Base-by-base conservation (phyloP, 2,329 filamentous ascomycete species). In the Thelonectria rubi region DNA sequence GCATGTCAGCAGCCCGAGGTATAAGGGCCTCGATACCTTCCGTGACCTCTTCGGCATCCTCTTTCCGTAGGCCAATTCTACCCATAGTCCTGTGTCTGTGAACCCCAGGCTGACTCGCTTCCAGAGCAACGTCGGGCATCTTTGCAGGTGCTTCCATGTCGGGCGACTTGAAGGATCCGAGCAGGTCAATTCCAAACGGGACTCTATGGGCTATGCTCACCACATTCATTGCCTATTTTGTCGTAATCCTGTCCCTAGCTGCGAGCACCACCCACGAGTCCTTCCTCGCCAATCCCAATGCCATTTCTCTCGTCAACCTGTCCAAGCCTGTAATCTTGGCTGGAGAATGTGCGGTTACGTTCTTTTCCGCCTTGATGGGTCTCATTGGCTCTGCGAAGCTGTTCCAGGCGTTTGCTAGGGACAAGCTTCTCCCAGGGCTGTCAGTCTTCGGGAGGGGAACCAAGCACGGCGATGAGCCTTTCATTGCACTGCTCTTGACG, bases 301-400 rank as follows among this genome's bases (percentile, higher is more conserved):
- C 96, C 50, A 91, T 97, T 51, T 90, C 93, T 69, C 82, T 92
- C 62, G 91, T 88, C n/a, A 96, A 90, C 71, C 70, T 93, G n/a
- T 95, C 90, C 15, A 84, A 87, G 0, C 80, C 87, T 3, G 73
- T 95, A 5, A 88, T 97, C 24, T 84, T 97, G 3, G 86, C 92
- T 1, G 93, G 93, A 59, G 93, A 97, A 75, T 90, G 93, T 68
- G 90, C 92, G 2, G 91, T 91, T 1, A 90, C 90, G 1, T 88
- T 94, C 70, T 97, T 97, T 78, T 96, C 92, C 0, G 89, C 91
- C 5, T 76, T 97, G 53, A 96, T 97, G 90, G 93, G 93, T 4
- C 85, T 97, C 40, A 92, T 96, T 65, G 92, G 91, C 1, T 90
- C 92, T 6, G 91, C 93, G 26, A 96, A 95, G 73, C 84, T 96